Percentiles rank a stretch among this genome's conserved stretches.
Conservation (phyloP, 352 stramenopile genomes). For the Globisporangium parvum region DNA sequence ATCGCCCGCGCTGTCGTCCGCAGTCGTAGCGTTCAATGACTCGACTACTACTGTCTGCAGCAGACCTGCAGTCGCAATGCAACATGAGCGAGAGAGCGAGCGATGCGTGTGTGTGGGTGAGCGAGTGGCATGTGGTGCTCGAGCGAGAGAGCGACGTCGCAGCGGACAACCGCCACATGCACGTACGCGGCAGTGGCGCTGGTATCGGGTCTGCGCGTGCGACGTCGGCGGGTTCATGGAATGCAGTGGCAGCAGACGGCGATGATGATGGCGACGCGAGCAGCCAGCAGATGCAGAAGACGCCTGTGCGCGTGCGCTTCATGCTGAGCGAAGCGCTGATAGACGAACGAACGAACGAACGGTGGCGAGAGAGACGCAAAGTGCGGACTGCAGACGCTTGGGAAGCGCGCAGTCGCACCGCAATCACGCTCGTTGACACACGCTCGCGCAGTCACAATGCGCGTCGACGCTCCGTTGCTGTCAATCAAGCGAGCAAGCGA, state of each 20-base stretch:
- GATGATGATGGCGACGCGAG: background rate
- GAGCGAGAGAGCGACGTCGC: too few species aligned
- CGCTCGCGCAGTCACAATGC: too few species aligned
- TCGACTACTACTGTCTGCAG: too few species aligned
- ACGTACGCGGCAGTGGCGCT: background rate
- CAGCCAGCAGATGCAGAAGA: constrained; percentile 6
- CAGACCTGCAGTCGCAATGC: too few species aligned
- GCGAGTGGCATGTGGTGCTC: background rate
- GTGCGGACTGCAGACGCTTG: background rate
- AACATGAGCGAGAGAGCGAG: background rate
- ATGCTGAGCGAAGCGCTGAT: constrained; percentile 1
- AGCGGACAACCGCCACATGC: background rate
- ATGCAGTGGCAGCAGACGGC: background rate
- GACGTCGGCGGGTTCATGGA: background rate
- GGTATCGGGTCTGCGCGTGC: background rate
- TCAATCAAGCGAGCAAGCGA: too few species aligned
- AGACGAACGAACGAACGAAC: background rate
- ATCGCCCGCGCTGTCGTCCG: too few species aligned
- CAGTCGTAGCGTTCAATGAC: too few species aligned
- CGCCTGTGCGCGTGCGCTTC: constrained; percentile 1
- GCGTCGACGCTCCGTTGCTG: too few species aligned
- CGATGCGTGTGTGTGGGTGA: background rate
- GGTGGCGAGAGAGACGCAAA: background rate
- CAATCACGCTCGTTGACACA: background rate
- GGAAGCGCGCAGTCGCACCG: background rate